Evolutionary conservation across 345 rosid species (phyloP).

Genomic region (Tarenaya hassleriana): DNA sequence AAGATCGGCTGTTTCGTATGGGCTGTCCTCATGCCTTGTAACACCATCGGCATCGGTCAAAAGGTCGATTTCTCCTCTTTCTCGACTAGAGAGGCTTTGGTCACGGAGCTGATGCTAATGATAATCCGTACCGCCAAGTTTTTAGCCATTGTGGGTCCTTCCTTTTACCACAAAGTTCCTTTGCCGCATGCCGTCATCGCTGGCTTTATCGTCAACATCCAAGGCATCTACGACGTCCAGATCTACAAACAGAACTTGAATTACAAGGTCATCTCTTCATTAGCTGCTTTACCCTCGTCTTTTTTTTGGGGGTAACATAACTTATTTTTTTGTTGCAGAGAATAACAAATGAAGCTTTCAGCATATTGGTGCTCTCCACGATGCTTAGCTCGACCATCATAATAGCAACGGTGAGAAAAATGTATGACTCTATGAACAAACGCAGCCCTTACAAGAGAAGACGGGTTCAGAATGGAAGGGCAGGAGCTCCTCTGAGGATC

Average conservation of each 20-base stretch:
- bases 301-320: not conserved
- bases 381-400: conserved; percentile 19
- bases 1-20: conserved; percentile 31
- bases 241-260: conserved; percentile 22
- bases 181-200: conserved; percentile 37
- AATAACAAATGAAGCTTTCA: conserved; percentile 23
- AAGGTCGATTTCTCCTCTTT: conserved; percentile 14
- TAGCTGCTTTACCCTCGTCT: no score
- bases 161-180: conserved; percentile 33
- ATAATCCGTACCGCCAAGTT: conserved; percentile 21
- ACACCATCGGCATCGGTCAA: conserved; percentile 29
- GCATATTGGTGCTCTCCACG: conserved; percentile 27
- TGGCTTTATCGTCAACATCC: conserved; percentile 34
- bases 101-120: conserved; percentile 17
- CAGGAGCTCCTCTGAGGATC: conserved; percentile 27
- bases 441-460: conserved; percentile 34
- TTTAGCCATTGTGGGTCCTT: conserved; percentile 21
- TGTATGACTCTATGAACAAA: conserved; percentile 37
- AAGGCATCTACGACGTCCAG: conserved; percentile 38
- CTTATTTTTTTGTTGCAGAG: conserved; percentile 22
- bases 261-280: conserved; percentile 21
- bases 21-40: conserved; percentile 36
- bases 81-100: not conserved
- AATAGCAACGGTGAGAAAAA: conserved; percentile 15
- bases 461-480: conserved; percentile 27